phyloP scores from a whole-genome alignment of 2,329 filamentous ascomycete genomes.

The Endoconidiophora laricicola region DNA sequence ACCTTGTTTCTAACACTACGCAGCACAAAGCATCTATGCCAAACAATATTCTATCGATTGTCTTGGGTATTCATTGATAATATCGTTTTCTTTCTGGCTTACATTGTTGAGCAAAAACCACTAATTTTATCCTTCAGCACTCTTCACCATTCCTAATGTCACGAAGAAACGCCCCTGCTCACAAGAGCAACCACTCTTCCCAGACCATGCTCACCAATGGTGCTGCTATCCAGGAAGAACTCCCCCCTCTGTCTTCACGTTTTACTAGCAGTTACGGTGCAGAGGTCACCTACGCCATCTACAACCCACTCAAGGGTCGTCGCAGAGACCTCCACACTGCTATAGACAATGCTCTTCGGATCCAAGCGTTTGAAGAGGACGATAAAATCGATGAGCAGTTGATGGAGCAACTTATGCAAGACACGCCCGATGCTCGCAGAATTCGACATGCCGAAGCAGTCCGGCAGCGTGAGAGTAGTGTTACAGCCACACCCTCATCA shows the following conservation, averaged over 20 bases:
- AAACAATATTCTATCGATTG: no score
- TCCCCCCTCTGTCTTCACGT: constrained; percentile 15
- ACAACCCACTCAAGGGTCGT: constrained; percentile 15
- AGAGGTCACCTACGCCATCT: constrained; percentile 14
- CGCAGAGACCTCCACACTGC: constrained; percentile 14
- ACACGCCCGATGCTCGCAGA: constrained; percentile 6
- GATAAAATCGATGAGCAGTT: constrained; percentile 11
- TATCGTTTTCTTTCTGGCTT: no score
- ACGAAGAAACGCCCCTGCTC: background rate
- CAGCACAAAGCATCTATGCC: no score
- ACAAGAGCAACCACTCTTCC: background rate
- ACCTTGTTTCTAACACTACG: no score
- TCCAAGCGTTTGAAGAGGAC: constrained; percentile 9
- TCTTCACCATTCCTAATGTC: constrained; percentile 4
- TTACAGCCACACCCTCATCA: background rate
- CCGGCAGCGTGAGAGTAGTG: background rate
- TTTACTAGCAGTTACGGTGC: constrained; percentile 16
- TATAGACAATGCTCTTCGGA: constrained; percentile 14
- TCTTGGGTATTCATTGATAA: no score
- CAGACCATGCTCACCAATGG: constrained; percentile 8
- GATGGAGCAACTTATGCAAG: constrained; percentile 11
- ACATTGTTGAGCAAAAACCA: no score
- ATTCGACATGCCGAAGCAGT: constrained; percentile 3
- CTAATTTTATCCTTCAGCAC: background rate
- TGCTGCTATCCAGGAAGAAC: constrained; percentile 14